phyloP scores from a whole-genome alignment of 371 early-diverging fungal species.

The Circinella umbellata region DNA sequence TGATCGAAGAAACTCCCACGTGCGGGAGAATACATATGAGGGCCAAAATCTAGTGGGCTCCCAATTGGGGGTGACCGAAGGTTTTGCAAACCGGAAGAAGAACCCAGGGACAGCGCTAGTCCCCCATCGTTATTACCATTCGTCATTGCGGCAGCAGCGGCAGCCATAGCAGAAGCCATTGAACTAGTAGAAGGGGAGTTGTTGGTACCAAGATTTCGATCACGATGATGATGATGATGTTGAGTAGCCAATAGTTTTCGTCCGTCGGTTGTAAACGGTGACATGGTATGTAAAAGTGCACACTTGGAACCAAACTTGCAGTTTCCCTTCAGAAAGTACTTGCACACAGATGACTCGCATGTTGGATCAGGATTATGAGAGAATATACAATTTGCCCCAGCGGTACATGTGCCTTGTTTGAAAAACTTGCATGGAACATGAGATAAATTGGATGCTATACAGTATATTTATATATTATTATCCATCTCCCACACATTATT shows the following conservation, averaged over 20 bases:
- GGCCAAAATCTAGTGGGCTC: conserved; percentile 23
- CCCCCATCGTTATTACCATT: conserved; percentile 4
- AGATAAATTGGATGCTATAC: conserved; percentile 46
- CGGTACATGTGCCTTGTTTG: conserved; percentile 78
- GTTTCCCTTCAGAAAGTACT: conserved; percentile 79
- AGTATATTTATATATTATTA: background rate
- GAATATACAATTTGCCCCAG: conserved; percentile 78
- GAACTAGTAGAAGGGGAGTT: conserved; percentile 14
- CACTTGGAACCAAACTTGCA: conserved; percentile 85
- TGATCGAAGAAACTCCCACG: conserved; percentile 17
- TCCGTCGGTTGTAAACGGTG: conserved; percentile 29
- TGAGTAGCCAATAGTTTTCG: conserved; percentile 19
- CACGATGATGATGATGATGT: conserved; percentile 5
- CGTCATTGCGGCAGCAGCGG: conserved; percentile 13
- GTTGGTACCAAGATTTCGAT: conserved; percentile 11
- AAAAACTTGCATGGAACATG: conserved; percentile 88
- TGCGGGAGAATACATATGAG: conserved; percentile 24
- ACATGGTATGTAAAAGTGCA: conserved; percentile 66
- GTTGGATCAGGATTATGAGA: conserved; percentile 71
- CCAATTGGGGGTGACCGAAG: conserved; percentile 20
- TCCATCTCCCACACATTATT: too few species aligned
- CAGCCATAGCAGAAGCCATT: conserved; percentile 11
- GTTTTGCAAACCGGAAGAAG: conserved; percentile 2
- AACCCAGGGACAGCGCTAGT: background rate
- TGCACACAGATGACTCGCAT: conserved; percentile 70